Base-by-base conservation (phyloP, 1,284 basidiomycete species). In the Trichosporon ovoides region DNA sequence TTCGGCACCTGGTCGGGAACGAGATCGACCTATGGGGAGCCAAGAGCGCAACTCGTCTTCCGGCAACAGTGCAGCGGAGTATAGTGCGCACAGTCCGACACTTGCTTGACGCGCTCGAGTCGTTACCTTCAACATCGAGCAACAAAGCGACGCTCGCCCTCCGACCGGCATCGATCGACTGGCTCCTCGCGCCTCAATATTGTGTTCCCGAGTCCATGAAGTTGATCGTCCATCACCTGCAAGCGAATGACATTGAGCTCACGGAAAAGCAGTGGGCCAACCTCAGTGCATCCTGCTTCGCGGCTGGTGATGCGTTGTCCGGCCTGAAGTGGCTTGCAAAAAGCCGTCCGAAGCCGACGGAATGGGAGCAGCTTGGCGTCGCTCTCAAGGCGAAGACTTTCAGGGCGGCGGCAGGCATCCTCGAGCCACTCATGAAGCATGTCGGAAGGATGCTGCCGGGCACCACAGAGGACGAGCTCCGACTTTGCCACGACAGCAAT, bases 381-480 rank as follows among this genome's bases (percentile, higher is more conserved):
- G 57, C 57, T 14, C 48, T 46, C 18, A 53, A 43, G 12, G 53
- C 38, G 19, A 35, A 37, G 48, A 51, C 57, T 31, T 53, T 58
- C 10, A 38, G 16, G 2, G 57, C 50, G 3, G 33, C 57, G 0
- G 37, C 54, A 10, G 19, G 36, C 9, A 20, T 58, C 18, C 57
- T 58, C 12, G 52, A 54, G 13, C 57, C 57, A 16, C 19, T 58
- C 55, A 5, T 7, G 24, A n/a, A 48, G 43, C 12, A 3, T 48
- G 24, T 31, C 28, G 28, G 28, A 4, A 4, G 28, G 5, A 31
- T 5, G 4, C 28, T 31, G 28, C 28, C 28, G 5, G 28, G 9
- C 28, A 31, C 9, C 28, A 9, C 4, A 4, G 9, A 5, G 28
- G 28, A 31, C 28, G 28, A 5, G 28, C 28, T 5, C 28, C 5